Conservation (phyloP, 176 grass and related monocot species). For the Carex parvula region DNA sequence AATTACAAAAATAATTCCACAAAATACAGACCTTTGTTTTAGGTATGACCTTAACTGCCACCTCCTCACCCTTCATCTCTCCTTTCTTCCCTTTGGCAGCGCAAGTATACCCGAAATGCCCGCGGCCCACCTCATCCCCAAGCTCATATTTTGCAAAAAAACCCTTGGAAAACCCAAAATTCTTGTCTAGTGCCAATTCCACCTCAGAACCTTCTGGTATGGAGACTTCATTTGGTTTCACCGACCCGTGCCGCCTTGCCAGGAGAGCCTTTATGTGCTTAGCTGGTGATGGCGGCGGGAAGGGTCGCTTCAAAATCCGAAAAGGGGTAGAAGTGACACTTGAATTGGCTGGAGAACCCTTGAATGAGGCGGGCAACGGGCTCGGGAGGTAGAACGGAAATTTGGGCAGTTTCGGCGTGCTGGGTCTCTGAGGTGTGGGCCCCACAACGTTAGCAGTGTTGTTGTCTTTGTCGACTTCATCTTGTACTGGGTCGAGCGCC, state of each 20-base stretch:
- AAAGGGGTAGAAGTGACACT: slow-evolving; percentile 73
- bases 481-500: slow-evolving; percentile 41
- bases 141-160: slow-evolving; percentile 97
- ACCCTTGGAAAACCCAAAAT: slow-evolving; percentile 91
- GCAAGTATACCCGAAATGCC: slow-evolving; percentile 98
- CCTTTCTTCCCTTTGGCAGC: slow-evolving; percentile 90
- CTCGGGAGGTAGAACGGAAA: slow-evolving; percentile 95
- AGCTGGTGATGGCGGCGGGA: slow-evolving; percentile 92
- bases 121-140: slow-evolving; percentile 85
- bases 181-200: slow-evolving; percentile 84
- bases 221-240: slow-evolving; percentile 89
- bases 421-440: slow-evolving; percentile 34
- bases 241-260: slow-evolving; percentile 80
- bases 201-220: slow-evolving; percentile 90
- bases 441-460: slow-evolving; percentile 34
- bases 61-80: slow-evolving; percentile 91
- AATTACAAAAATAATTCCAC: slow-evolving; percentile 16
- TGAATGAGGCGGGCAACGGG: slow-evolving; percentile 81
- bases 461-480: slow-evolving; percentile 18
- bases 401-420: slow-evolving; percentile 80
- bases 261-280: slow-evolving; percentile 97
- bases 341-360: slow-evolving; percentile 91
- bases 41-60: slow-evolving; percentile 97
- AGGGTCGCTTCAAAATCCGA: slow-evolving; percentile 81
- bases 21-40: slow-evolving; percentile 76